Conservation (phyloP, 148 eudicot genomes). For the Arbutus unedo region DNA sequence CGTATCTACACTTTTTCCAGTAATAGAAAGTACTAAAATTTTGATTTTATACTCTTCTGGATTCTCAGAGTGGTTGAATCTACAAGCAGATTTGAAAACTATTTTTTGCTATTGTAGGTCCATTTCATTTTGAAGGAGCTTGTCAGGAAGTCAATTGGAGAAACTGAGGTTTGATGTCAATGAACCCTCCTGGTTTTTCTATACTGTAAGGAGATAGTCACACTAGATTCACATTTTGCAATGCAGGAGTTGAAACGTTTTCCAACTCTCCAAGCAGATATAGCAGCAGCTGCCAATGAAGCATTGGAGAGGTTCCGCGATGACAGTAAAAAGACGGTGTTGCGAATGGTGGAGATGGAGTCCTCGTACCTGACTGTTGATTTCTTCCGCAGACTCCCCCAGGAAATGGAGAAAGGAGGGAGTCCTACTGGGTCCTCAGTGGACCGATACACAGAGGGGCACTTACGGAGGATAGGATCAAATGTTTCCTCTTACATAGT, state of each 20-base stretch:
- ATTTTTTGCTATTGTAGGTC: slow-evolving; percentile 36
- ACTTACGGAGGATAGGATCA: slow-evolving; percentile 48
- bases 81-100: not conserved
- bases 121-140: slow-evolving; percentile 69
- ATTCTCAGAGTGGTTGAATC: not conserved
- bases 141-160: slow-evolving; percentile 64
- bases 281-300: slow-evolving; percentile 59
- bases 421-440: slow-evolving; percentile 23
- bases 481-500: slow-evolving; percentile 47
- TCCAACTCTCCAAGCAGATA: slow-evolving; percentile 64
- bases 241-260: slow-evolving; percentile 66
- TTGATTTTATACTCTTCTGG: not conserved
- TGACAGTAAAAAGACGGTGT: slow-evolving; percentile 63
- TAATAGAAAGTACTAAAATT: not conserved
- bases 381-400: slow-evolving; percentile 74
- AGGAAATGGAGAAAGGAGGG: slow-evolving; percentile 45
- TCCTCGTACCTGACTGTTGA: slow-evolving; percentile 68
- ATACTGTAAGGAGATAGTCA: not conserved
- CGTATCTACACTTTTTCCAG: not conserved
- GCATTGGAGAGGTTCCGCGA: slow-evolving; percentile 67
- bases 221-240: not conserved
- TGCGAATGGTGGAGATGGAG: slow-evolving; percentile 79
- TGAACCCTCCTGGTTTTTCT: not conserved
- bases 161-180: slow-evolving; percentile 53
- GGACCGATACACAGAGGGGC: slow-evolving; percentile 56